Evolutionary conservation across 768 basidiomycete genomes (phyloP).

Genomic region (Chalciporus chontae): DNA sequence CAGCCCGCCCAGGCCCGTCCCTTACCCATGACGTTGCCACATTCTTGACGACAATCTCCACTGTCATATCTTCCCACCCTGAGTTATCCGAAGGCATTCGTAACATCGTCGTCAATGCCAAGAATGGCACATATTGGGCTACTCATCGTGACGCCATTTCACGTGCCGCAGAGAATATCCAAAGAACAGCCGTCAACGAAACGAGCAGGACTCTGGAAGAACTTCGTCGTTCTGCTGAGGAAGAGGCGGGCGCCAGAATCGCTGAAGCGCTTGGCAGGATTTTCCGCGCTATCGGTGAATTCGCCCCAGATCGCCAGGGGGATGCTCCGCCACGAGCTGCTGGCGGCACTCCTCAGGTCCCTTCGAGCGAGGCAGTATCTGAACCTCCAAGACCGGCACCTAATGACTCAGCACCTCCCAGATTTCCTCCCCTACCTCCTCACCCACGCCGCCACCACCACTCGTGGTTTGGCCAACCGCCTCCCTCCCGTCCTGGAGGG

Average conservation of each 20-base stretch:
- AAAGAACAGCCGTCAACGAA: constrained; percentile 41
- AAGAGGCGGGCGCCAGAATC: constrained; percentile 61
- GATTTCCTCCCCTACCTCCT: constrained; percentile 16
- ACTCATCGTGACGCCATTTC: constrained; percentile 58
- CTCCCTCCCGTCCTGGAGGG: constrained; percentile 3
- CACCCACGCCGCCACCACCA: constrained; percentile 19
- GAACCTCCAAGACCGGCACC: constrained; percentile 7
- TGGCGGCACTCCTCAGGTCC: background rate
- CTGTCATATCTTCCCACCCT: constrained; percentile 60
- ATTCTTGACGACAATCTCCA: constrained; percentile 53
- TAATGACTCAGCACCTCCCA: constrained; percentile 3
- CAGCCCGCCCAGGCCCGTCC: constrained; percentile 35
- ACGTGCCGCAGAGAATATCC: constrained; percentile 52
- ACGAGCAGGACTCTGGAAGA: constrained; percentile 41
- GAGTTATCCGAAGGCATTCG: constrained; percentile 67
- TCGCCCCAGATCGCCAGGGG: constrained; percentile 21
- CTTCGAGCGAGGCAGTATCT: background rate
- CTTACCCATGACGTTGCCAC: constrained; percentile 63
- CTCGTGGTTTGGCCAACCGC: constrained; percentile 24
- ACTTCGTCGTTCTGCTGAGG: constrained; percentile 49
- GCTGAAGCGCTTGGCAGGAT: constrained; percentile 60
- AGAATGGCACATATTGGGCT: constrained; percentile 66
- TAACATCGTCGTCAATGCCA: constrained; percentile 58
- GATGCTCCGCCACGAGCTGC: constrained; percentile 2
- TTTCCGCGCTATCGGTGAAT: constrained; percentile 48